Evolutionary conservation across 2,329 filamentous ascomycete species (phyloP), one percentile per base, ranked within the genome.

Genomic region (Davidsoniella australis): DNA sequence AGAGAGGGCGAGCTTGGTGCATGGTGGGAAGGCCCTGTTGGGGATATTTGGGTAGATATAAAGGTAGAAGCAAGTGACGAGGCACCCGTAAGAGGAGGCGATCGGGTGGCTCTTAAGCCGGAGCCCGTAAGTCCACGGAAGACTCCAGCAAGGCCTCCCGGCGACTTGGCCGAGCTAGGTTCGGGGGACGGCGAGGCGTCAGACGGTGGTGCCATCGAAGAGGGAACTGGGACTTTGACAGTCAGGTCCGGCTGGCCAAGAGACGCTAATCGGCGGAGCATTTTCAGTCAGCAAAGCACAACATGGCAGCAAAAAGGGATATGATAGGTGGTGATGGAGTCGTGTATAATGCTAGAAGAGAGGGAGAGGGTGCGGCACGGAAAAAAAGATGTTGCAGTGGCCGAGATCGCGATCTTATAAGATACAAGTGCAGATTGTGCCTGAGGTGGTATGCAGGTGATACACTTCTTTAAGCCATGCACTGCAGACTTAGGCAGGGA

Each of bases 81-180:
- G 14, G 26, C 43, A 20, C 29, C 43, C 3, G 36, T 48, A 53
- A 46, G 51, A 20, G 68, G 64, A 45, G 68, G 66, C 18, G 71
- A 69, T 56, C 73, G 78, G 42, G 67, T 67, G 51, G 71, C 64
- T 61, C 47, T 44, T 16, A 51, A 47, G 42, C 70, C 77, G 51
- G 68, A 68, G 57, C 69, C 69, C 45, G 76, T 72, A 57, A 81
- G 64, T 56, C 72, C 76, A 58, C 77, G 78, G 59, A 81, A 76
- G 54, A 81, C 76, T 56, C 74, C 73, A 57, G 74, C 75, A 57
- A 81, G 67, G 56, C 74, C 75, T 54, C 75, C 68, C 39, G 68
- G 62, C 58, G 41, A 29, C 5, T 40, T 47, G 8, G 29, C 40
- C 26, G 64, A 69, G 63, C 68, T 73, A 51, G 71, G 65, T 60